phyloP scores from a whole-genome alignment of 805 yeast species.

The Candida taoyuanica region DNA sequence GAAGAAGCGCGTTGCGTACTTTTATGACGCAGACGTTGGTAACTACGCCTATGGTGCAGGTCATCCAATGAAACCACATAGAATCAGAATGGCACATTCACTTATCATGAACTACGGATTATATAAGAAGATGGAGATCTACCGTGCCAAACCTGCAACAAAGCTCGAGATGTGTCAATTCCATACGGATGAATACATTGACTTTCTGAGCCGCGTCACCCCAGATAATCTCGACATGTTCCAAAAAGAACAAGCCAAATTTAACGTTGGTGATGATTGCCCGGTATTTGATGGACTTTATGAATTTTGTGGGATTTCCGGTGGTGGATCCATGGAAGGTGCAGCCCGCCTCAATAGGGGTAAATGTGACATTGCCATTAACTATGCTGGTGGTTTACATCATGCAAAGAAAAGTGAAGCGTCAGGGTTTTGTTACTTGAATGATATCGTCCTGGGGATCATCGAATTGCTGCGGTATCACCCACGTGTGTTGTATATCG shows the following conservation, averaged over 20 bases:
- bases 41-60: slow-evolving; percentile 98
- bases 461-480: slow-evolving; percentile 74
- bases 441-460: slow-evolving; percentile 84
- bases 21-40: slow-evolving; percentile 76
- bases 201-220: slow-evolving; percentile 82
- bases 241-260: slow-evolving; percentile 81
- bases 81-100: slow-evolving; percentile 98
- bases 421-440: slow-evolving; percentile 85
- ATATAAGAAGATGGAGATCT: slow-evolving; percentile 92
- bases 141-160: slow-evolving; percentile 94
- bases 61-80: slow-evolving; percentile 98
- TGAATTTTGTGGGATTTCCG: slow-evolving; percentile 72
- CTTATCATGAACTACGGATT: slow-evolving; percentile 95
- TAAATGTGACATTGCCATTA: slow-evolving; percentile 86
- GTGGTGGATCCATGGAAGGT: slow-evolving; percentile 90
- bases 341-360: slow-evolving; percentile 77
- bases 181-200: slow-evolving; percentile 96
- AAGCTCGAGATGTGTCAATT: slow-evolving; percentile 97
- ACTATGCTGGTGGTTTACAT: slow-evolving; percentile 91
- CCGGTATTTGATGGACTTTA: slow-evolving; percentile 78
- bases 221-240: slow-evolving; percentile 89
- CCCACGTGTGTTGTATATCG: slow-evolving; percentile 83
- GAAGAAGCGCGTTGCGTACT: slow-evolving; percentile 64
- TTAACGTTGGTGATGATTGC: slow-evolving; percentile 95
- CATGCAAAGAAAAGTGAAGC: slow-evolving; percentile 91